Evolutionary conservation across 2,329 filamentous ascomycete species (phyloP).

Genomic region (Pseudocercospora fijiensis): DNA sequence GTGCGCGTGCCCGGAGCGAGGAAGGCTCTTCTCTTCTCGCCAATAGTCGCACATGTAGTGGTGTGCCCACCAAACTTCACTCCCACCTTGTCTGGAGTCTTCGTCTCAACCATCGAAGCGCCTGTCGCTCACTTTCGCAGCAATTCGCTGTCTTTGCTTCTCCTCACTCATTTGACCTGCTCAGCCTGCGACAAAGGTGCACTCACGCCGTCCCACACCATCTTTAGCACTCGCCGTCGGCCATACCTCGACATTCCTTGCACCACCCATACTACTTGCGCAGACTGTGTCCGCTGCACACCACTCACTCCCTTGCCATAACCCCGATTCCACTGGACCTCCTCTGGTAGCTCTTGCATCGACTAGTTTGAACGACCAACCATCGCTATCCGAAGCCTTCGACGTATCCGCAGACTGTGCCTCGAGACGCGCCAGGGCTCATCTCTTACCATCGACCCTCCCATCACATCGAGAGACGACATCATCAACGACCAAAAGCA

Average conservation of each 20-base stretch:
- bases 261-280: constrained; percentile 1
- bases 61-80: background rate
- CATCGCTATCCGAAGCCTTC: background rate
- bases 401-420: background rate
- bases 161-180: constrained; percentile 10
- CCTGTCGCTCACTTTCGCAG: constrained; percentile 1
- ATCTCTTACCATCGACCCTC: constrained; percentile 1
- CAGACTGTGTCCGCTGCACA: constrained; percentile 5
- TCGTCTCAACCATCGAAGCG: constrained; percentile 6
- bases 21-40: background rate
- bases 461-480: constrained; percentile 5
- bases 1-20: no score
- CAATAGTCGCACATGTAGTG: background rate
- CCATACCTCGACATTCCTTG: constrained; percentile 8
- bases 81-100: background rate
- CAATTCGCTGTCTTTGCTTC: background rate
- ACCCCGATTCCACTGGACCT: background rate
- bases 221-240: background rate
- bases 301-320: constrained; percentile 11
- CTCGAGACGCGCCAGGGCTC: constrained; percentile 1
- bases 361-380: background rate
- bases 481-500: constrained; percentile 1
- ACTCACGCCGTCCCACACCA: constrained; percentile 1
- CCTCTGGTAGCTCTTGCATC: background rate
- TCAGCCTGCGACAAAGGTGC: constrained; percentile 7